Base-by-base conservation (phyloP, 805 yeast genomes). In the Clavispora phyllophila region DNA sequence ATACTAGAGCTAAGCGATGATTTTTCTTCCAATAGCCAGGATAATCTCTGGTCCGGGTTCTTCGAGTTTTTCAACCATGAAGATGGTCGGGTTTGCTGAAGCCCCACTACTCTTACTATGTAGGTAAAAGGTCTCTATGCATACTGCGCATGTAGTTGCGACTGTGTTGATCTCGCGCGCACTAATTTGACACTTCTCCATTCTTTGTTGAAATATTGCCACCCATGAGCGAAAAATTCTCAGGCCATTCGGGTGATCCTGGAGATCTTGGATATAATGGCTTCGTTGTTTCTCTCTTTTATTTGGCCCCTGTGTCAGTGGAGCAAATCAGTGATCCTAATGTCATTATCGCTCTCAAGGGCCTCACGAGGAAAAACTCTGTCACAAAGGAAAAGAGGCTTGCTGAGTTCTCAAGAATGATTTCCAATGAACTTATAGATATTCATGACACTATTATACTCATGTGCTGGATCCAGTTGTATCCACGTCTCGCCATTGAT, bases 331-430 rank as follows among this genome's bases (percentile, higher is more conserved):
- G 44, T 10, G 60, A 61, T 37, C 78, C 85, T 8, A 73, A 73
- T 36, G 60, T 84, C 43, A 75, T 76, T 34, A 66, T 89, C 9
- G 68, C 81, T n/a, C 84, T 89, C 68, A 89, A 85, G 57, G 78
- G 85, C 9, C 61, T 90, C 39, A 58, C 84, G 58, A 90, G 89
- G 61, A 78, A 84, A 56, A 96, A 89, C 55, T 75, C 82, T 6
- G 81, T 79, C n/a, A 91, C 98, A 0, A 85, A 82, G 56, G 96
- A 87, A 52, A 86, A 83, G 57, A 88, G 93, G 1, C 66, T 88
- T 20, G 57, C 50, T 5, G 95, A 85, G 33, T 54, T 69, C 36
- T 43, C 57, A 25, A 47, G 47, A 7, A 57, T 84, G 24, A 53
- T 70, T 3, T 53, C 60, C 3, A 76, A 35, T 8, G 3, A 45